These are phyloP conservation scores for Piper longum DNA, from an alignment of 164 flowering plant genomes.

Conservation along the genomic window DNA sequence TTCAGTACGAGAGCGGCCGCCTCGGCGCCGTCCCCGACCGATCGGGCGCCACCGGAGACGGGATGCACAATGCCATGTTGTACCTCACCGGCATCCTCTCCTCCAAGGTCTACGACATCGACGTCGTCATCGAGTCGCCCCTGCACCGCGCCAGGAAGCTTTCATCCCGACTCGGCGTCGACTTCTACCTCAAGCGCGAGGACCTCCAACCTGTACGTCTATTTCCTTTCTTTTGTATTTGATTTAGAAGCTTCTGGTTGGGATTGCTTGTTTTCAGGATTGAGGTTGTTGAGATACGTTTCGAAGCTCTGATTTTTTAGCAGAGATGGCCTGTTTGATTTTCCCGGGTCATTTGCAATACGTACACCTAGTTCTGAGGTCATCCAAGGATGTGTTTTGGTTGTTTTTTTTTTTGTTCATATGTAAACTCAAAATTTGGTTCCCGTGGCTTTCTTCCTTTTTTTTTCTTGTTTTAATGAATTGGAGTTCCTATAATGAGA, in stretches of 20 bases:
- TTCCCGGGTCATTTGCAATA: no score
- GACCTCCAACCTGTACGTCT: conserved; percentile 77
- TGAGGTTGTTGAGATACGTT: no score
- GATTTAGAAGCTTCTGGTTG: background rate
- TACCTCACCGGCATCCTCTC: conserved; percentile 66
- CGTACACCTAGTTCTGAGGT: no score
- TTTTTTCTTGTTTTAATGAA: no score
- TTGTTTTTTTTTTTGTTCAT: no score
- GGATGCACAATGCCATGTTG: conserved; percentile 24
- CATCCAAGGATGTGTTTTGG: no score
- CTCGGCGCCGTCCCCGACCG: conserved; percentile 54
- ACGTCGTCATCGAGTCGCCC: conserved; percentile 71
- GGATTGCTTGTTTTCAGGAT: no score
- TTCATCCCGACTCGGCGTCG: conserved; percentile 49
- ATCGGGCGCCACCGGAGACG: conserved; percentile 9
- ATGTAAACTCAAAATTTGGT: no score
- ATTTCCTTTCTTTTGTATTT: background rate
- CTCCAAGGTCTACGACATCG: conserved; percentile 83
- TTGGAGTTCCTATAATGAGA: no score
- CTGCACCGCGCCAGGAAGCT: conserved; percentile 64
- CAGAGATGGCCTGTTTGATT: no score
- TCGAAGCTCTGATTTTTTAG: no score
- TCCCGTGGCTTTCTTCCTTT: no score
- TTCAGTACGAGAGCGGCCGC: conserved; percentile 67
- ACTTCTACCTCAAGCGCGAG: conserved; percentile 77